phyloP scores from a whole-genome alignment of 352 stramenopile genomes.

The Phytophthora tentaculata region DNA sequence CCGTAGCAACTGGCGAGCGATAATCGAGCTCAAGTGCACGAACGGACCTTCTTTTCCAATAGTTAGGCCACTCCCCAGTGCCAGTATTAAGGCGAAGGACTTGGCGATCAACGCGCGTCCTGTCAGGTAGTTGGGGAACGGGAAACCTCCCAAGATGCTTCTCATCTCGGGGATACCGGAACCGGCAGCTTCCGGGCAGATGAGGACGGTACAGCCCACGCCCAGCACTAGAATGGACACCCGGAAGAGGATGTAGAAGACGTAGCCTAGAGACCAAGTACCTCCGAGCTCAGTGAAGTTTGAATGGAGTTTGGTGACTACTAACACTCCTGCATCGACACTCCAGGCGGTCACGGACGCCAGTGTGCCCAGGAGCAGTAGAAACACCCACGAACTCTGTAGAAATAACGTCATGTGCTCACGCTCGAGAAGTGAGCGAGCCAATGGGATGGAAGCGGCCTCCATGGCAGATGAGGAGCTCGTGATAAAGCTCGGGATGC shows the following conservation, averaged over 20 bases:
- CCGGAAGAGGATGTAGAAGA: slow-evolving; percentile 67
- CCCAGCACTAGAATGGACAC: slow-evolving; percentile 67
- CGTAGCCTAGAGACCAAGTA: slow-evolving; percentile 59
- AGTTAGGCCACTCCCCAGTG: slow-evolving; percentile 67
- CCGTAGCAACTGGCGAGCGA: slow-evolving; percentile 66
- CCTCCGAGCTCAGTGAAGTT: slow-evolving; percentile 54
- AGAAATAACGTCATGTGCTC: slow-evolving; percentile 67
- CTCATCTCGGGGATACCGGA: slow-evolving; percentile 85
- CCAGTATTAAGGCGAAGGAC: slow-evolving; percentile 65
- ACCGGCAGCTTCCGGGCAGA: slow-evolving; percentile 68
- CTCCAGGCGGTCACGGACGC: slow-evolving; percentile 70
- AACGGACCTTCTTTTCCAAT: slow-evolving; percentile 87
- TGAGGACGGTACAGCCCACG: slow-evolving; percentile 62
- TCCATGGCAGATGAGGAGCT: slow-evolving; percentile 14
- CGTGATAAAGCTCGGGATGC: slow-evolving; percentile 11
- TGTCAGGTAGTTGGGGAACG: slow-evolving; percentile 70
- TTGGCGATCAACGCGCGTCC: slow-evolving; percentile 68
- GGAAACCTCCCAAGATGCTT: slow-evolving; percentile 76
- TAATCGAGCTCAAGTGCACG: slow-evolving; percentile 80
- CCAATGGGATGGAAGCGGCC: slow-evolving; percentile 38
- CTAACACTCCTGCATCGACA: slow-evolving; percentile 64
- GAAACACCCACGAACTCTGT: slow-evolving; percentile 79
- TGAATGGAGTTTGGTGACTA: slow-evolving; percentile 44
- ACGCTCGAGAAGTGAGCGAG: slow-evolving; percentile 47
- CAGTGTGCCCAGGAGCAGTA: slow-evolving; percentile 64